Base-by-base conservation (phyloP, 2,329 filamentous ascomycete species). In the Alternaria triticimaculans region DNA sequence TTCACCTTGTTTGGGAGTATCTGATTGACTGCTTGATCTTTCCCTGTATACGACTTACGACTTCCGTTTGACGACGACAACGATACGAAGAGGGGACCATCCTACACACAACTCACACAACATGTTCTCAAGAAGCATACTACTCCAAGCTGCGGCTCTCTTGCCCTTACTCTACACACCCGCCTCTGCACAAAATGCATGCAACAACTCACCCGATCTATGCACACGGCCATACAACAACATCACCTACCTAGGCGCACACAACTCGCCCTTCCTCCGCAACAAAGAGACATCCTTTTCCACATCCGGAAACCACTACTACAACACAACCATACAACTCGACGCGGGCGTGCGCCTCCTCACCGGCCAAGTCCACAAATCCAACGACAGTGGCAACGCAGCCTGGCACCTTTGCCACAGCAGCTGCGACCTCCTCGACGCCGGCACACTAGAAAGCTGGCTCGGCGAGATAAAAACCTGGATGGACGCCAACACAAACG, bases 151-250 rank as follows among this genome's bases (percentile, higher is more conserved):
- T 23, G 63, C 75, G 6, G 66, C 73, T 21, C 56, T 79, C 21
- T 37, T 76, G 15, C 71, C 75, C n/a, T 64, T 76, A 51, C 67
- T 80, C 67, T 76, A 64, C 63, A 60, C 69, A 12, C 64, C 70
- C 58, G 65, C 65, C 54, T 72, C 73, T 6, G 78, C 78, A 60
- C 74, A 80, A 56, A 78, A 75, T 68, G 88, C 89, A 30, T 96
- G 93, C 86, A 96, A 96, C 82, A 95, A 95, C 84, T 93, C 91
- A 1, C 91, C 92, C 0, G 82, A 85, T 46, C 86, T 96, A 44
- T 96, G 93, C 83, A 83, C 82, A 65, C 88, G 87, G 67, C 82
- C 87, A 18, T 96, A 96, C 83, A 89, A 88, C 81, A 88, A 91
- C 69, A 87, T 96, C 71, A 94, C 92, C 4, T 87, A 94, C 78